Conservation (phyloP, 805 yeast genomes). For the Komagataella populi region DNA sequence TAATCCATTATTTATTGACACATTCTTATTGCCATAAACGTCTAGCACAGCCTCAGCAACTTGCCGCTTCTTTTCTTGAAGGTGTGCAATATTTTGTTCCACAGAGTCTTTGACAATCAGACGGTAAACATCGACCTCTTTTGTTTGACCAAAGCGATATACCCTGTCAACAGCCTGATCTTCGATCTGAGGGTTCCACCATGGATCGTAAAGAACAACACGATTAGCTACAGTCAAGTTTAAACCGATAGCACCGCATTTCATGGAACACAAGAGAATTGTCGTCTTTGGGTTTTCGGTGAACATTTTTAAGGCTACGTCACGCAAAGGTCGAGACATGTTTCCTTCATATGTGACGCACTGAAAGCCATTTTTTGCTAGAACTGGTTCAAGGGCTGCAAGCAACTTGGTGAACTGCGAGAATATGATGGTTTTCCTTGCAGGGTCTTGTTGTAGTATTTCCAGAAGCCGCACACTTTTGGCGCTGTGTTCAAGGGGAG, state of each 20-base stretch:
- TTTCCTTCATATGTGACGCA: constrained; percentile 22
- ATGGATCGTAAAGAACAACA: constrained; percentile 28
- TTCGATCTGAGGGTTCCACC: constrained; percentile 39
- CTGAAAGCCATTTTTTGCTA: constrained; percentile 16
- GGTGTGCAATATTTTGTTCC: constrained; percentile 22
- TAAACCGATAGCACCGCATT: constrained; percentile 30
- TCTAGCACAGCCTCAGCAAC: constrained; percentile 19
- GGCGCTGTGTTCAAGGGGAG: constrained; percentile 11
- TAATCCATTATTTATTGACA: background rate
- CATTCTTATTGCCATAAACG: constrained; percentile 3
- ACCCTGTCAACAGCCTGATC: constrained; percentile 40
- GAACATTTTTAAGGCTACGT: constrained; percentile 14
- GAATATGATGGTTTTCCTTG: constrained; percentile 29
- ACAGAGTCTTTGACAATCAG: constrained; percentile 22
- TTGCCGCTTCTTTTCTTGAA: constrained; percentile 21
- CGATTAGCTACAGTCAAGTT: constrained; percentile 27
- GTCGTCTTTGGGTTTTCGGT: constrained; percentile 12
- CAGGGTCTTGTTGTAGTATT: constrained; percentile 17
- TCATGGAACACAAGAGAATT: constrained; percentile 26
- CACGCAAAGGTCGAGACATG: constrained; percentile 16
- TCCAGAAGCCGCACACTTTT: constrained; percentile 20
- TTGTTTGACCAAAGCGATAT: constrained; percentile 29
- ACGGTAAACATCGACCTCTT: constrained; percentile 27
- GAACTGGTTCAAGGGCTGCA: constrained; percentile 13
- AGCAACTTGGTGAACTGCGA: constrained; percentile 27